Evolutionary conservation across 441 rosid genomes (phyloP), one percentile per base, ranked within the genome.

Genomic region (Gossypium trilobum): DNA sequence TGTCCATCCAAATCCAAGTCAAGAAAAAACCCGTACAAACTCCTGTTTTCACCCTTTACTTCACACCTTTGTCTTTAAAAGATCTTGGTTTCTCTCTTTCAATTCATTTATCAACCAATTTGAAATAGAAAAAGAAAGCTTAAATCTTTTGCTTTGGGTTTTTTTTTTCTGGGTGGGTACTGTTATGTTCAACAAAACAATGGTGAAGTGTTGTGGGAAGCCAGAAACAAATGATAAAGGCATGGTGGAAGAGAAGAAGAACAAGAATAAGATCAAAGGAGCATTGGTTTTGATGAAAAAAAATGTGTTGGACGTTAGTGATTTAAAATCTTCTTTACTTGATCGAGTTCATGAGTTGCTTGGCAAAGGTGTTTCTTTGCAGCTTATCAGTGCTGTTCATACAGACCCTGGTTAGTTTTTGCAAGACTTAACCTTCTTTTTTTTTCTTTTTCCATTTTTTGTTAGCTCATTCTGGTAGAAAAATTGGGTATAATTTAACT

Each of bases 221-320:
- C 72, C 76, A 0, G 71, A 52, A 51, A 66, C 61, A 6, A 16
- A 23, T 11, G 60, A 44, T 4, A 68, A 36, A 67, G 77, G 65
- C 55, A 0, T 19, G 1, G 44, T 1, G 6, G 64, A 10, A 23
- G 68, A 56, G 4, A 61, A 14, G 63, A 72, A 25, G 4, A 5
- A 58, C 8, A 58, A 58, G 25, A 46, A 31, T 71, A 82, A 77
- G 83, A 81, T 89, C 44, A 74, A 39, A 27, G 93, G 85, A 69
- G 81, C 57, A 10, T 87, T 85, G 6, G 79, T 85, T 52, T 73
- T 87, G 81, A 87, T 85, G 93, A 87, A 87, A 79, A 89, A 87
- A 77, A 87, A 84, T 68, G 83, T 87, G 31, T 48, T 89, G 67
- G 91, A 87, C 68, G 74, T 85, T 55, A 73, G 36, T 57, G 91